phyloP scores from a whole-genome alignment of 2,329 filamentous ascomycete genomes.

The Pseudofabraea citricarpa region DNA sequence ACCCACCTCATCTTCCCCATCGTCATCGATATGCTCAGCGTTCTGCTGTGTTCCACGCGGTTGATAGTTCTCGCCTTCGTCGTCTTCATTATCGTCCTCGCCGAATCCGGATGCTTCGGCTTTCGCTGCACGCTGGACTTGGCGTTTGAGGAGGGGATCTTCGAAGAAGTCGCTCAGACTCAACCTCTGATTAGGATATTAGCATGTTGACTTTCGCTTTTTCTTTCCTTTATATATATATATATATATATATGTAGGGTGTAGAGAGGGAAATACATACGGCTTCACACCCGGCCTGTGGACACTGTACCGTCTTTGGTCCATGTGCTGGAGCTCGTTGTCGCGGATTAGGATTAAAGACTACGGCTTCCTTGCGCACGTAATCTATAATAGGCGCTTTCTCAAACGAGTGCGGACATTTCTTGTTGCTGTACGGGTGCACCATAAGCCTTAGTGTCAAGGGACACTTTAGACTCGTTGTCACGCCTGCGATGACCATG shows the following conservation, averaged over 20 bases:
- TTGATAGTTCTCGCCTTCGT: constrained; percentile 28
- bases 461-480: constrained; percentile 64
- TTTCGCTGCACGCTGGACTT: constrained; percentile 50
- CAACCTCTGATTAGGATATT: constrained; percentile 49
- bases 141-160: constrained; percentile 52
- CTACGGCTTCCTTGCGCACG: constrained; percentile 7
- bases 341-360: constrained; percentile 3
- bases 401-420: constrained; percentile 72
- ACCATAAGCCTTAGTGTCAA: constrained; percentile 60
- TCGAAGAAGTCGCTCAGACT: constrained; percentile 46
- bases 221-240: too few species aligned
- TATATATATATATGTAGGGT: too few species aligned
- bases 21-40: constrained; percentile 11
- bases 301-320: constrained; percentile 47
- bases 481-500: constrained; percentile 59
- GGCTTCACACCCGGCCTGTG: constrained; percentile 58
- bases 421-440: constrained; percentile 60
- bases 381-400: constrained; percentile 55
- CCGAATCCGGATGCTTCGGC: constrained; percentile 39
- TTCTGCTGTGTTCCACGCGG: constrained; percentile 14
- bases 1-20: constrained; percentile 12
- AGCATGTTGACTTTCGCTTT: too few species aligned
- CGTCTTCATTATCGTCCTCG: constrained; percentile 36
- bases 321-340: constrained; percentile 4
- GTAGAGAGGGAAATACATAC: too few species aligned